Percentiles rank a stretch among this genome's conserved stretches.
phyloP scores from a whole-genome alignment of 2,329 filamentous ascomycete species.

The Neofusicoccum kwambonambiense region DNA sequence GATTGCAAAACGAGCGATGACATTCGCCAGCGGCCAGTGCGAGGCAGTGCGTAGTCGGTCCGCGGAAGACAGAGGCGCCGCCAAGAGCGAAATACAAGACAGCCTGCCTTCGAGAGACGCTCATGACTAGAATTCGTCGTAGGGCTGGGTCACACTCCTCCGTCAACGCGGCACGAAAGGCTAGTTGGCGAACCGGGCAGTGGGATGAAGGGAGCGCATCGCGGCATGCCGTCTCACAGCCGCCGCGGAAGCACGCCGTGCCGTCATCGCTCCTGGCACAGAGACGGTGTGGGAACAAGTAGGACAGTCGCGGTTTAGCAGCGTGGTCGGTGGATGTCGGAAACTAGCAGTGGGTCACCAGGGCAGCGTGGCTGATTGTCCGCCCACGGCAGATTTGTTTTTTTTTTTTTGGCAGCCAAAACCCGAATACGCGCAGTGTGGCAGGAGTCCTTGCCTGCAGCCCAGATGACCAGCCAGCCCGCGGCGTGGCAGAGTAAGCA shows the following conservation, averaged over 20 bases:
- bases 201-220: neutral
- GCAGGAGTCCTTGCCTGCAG: neutral
- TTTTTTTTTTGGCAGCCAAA: neutral
- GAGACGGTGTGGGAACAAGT: neutral
- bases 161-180: neutral
- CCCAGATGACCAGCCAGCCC: conserved; percentile 4
- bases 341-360: neutral
- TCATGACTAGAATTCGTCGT: neutral
- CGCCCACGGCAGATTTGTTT: neutral
- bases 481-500: conserved; percentile 5
- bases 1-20: neutral
- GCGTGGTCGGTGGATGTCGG: neutral
- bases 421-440: neutral
- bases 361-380: neutral
- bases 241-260: neutral
- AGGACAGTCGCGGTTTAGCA: neutral
- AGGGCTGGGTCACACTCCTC: neutral
- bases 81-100: neutral
- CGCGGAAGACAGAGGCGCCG: neutral
- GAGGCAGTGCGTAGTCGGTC: neutral
- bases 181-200: neutral
- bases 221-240: neutral
- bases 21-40: neutral
- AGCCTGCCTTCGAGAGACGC: neutral
- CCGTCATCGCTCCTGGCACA: neutral